These are phyloP conservation scores for Psilocybe cyanescens DNA, from an alignment of 768 basidiomycete genomes.

Conservation along the genomic window DNA sequence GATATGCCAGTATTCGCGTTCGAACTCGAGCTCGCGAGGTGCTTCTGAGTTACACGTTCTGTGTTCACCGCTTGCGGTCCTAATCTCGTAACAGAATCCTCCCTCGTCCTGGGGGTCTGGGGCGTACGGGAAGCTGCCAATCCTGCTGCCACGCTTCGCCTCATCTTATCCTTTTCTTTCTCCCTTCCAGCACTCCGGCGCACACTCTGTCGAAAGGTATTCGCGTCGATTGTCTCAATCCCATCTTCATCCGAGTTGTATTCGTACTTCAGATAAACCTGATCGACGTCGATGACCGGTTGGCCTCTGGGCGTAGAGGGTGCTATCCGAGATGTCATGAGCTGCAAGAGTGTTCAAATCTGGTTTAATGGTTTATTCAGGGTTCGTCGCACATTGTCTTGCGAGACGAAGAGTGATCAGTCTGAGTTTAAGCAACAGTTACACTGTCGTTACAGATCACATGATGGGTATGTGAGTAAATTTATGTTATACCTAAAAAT, in stretches of 20 bases:
- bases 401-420: too few relatives aligned
- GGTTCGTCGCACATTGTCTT: too few relatives aligned
- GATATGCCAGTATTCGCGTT: too few relatives aligned
- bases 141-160: not conserved
- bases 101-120: not conserved
- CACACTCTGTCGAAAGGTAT: constrained; percentile 12
- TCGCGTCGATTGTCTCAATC: constrained; percentile 9
- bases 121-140: too few relatives aligned
- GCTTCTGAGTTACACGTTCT: not conserved
- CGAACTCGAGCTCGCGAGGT: not conserved
- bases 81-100: not conserved
- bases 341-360: not conserved
- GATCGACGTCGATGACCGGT: constrained; percentile 12
- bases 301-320: not conserved
- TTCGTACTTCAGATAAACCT: constrained; percentile 11
- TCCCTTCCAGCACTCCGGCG: constrained; percentile 5
- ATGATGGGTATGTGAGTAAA: too few relatives aligned
- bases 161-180: not conserved
- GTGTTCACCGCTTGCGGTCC: not conserved
- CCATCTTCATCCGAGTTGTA: constrained; percentile 10
- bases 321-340: not conserved
- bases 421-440: too few relatives aligned
- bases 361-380: too few relatives aligned
- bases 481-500: too few relatives aligned
- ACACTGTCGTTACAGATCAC: too few relatives aligned